A percentile compares a stretch with the other conserved stretches of the same genome.
Evolutionary conservation across 108 stramenopile genomes (phyloP).

Genomic region (Nitzschia inconspicua): DNA sequence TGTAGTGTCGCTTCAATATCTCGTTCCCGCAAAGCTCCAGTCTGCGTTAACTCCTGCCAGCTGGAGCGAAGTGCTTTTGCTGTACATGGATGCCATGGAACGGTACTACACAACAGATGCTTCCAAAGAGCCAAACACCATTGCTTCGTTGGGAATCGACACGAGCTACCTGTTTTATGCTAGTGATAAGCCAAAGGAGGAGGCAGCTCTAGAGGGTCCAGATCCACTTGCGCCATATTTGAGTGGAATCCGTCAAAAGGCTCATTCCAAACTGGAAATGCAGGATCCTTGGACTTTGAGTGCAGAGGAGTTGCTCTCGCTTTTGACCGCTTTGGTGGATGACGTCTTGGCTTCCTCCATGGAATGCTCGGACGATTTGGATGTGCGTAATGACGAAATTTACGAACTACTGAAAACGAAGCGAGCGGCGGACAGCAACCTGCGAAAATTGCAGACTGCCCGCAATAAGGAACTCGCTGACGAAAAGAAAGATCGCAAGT

Average conservation of each 20-base stretch:
- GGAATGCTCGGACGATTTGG: slow-evolving; percentile 49
- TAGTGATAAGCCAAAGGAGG: slow-evolving; percentile 27
- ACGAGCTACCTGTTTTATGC: slow-evolving; percentile 50
- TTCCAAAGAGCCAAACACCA: slow-evolving; percentile 41
- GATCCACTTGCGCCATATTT: slow-evolving; percentile 19
- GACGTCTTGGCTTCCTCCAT: slow-evolving; percentile 62
- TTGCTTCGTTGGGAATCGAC: slow-evolving; percentile 51
- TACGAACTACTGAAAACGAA: slow-evolving; percentile 66
- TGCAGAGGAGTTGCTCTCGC: slow-evolving; percentile 71
- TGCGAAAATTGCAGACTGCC: slow-evolving; percentile 48
- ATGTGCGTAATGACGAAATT: slow-evolving; percentile 50
- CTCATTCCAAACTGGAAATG: slow-evolving; percentile 40
- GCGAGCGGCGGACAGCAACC: slow-evolving; percentile 55
- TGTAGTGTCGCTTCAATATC: slow-evolving; percentile 53
- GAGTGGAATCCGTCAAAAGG: slow-evolving; percentile 12
- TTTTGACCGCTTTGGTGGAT: slow-evolving; percentile 67
- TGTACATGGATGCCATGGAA: slow-evolving; percentile 81
- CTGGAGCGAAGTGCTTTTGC: slow-evolving; percentile 69
- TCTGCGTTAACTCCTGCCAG: slow-evolving; percentile 59
- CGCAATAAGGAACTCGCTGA: slow-evolving; percentile 14
- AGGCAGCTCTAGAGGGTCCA: slow-evolving; percentile 9
- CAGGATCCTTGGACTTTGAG: slow-evolving; percentile 74
- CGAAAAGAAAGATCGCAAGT: neutral
- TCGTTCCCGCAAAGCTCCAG: slow-evolving; percentile 51
- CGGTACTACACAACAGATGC: slow-evolving; percentile 60